Conservation (phyloP, 2,329 filamentous ascomycete species). For the Apiospora pterosperma region DNA sequence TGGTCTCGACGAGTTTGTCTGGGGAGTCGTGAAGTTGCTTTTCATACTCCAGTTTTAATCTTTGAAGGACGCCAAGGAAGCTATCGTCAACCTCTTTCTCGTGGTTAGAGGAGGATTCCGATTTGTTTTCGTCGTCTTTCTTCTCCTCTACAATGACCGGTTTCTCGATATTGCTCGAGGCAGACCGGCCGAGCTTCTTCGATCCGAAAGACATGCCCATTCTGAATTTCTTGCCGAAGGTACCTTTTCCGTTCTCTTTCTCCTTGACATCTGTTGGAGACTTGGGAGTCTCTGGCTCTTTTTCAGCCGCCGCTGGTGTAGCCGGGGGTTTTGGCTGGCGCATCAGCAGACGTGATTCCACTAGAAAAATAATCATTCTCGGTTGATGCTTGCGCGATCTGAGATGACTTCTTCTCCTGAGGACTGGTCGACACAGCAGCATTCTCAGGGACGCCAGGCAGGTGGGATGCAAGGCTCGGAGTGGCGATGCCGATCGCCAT, state of each 20-base stretch:
- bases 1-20: constrained; percentile 53
- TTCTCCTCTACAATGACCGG: constrained; percentile 74
- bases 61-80: constrained; percentile 69
- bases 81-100: constrained; percentile 74
- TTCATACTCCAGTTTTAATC: constrained; percentile 72
- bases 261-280: constrained; percentile 57
- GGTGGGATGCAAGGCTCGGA: constrained; percentile 41
- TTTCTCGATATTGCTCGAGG: constrained; percentile 66
- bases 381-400: constrained; percentile 56
- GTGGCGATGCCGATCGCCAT: constrained; percentile 76
- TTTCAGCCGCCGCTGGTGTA: constrained; percentile 42
- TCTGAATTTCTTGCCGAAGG: constrained; percentile 33
- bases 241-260: constrained; percentile 55
- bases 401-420: constrained; percentile 53
- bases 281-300: constrained; percentile 37
- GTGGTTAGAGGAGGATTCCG: constrained; percentile 59
- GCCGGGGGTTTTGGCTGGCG: constrained; percentile 42
- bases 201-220: constrained; percentile 62
- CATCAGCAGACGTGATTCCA: constrained; percentile 46
- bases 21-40: constrained; percentile 58
- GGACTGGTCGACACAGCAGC: constrained; percentile 38
- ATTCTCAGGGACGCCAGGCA: constrained; percentile 48
- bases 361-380: constrained; percentile 79
- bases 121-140: constrained; percentile 53
- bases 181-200: constrained; percentile 76